Conservation (phyloP, 1,139 yeast genomes). For the Nakaseomyces glabratus region DNA sequence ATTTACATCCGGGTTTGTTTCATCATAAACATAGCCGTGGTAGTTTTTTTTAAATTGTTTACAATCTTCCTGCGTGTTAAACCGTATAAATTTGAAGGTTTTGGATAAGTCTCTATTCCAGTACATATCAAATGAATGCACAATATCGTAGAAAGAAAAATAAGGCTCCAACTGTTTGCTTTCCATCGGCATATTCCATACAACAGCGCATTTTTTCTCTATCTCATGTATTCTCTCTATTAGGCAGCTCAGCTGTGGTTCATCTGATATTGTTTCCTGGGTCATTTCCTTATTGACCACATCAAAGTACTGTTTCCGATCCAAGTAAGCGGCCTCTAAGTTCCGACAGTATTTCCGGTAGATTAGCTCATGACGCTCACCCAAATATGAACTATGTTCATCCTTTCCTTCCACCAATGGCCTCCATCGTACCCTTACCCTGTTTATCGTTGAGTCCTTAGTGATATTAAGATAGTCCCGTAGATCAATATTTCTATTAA, state of each 20-base stretch:
- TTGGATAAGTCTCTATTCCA: constrained; percentile 18
- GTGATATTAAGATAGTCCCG: constrained; percentile 14
- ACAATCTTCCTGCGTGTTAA: constrained; percentile 20
- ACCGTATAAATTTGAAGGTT: constrained; percentile 22
- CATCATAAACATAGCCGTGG: constrained; percentile 21
- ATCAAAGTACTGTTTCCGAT: constrained; percentile 7
- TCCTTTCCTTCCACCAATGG: constrained; percentile 7
- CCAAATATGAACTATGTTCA: neutral
- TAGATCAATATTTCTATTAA: constrained; percentile 16
- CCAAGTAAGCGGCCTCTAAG: constrained; percentile 3
- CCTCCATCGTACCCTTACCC: constrained; percentile 16
- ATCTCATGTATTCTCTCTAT: constrained; percentile 12
- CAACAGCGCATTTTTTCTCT: constrained; percentile 22
- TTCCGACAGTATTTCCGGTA: constrained; percentile 5
- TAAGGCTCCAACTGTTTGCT: neutral
- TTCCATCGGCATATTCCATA: constrained; percentile 27
- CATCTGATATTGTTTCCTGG: neutral
- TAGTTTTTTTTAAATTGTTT: constrained; percentile 22
- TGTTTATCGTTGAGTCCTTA: constrained; percentile 14
- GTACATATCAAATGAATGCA: constrained; percentile 21
- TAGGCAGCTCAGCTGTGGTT: constrained; percentile 4
- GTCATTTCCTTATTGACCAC: constrained; percentile 7
- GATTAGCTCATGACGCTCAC: constrained; percentile 2
- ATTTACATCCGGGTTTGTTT: neutral
- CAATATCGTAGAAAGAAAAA: constrained; percentile 20